Evolutionary conservation across 1,139 yeast species (phyloP).

Genomic region (Yamadazyma atlantica): DNA sequence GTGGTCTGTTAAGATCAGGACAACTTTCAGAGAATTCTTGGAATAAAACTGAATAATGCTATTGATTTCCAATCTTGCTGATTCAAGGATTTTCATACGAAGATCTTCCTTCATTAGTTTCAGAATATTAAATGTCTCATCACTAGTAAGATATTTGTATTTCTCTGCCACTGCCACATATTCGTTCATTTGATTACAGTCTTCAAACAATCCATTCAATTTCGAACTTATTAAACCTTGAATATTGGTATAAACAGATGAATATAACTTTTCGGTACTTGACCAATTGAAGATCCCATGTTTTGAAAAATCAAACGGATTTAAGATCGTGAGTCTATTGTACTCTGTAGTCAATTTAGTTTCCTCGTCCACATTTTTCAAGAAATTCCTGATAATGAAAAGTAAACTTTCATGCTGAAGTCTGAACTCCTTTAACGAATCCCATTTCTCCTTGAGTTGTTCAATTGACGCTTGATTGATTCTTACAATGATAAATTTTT

Average conservation of each 20-base stretch:
- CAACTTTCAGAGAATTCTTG: background rate
- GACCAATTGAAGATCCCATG: slow-evolving; percentile 36
- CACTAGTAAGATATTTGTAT: slow-evolving; percentile 19
- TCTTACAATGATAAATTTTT: slow-evolving; percentile 66
- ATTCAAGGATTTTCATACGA: slow-evolving; percentile 31
- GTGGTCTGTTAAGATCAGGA: background rate
- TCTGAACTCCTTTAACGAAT: slow-evolving; percentile 48
- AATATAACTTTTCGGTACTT: slow-evolving; percentile 30
- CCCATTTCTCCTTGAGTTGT: slow-evolving; percentile 47
- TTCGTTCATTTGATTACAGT: slow-evolving; percentile 30
- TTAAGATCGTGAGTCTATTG: slow-evolving; percentile 15
- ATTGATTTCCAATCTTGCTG: slow-evolving; percentile 31
- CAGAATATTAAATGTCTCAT: slow-evolving; percentile 19
- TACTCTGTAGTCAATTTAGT: slow-evolving; percentile 31
- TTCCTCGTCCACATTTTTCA: slow-evolving; percentile 16
- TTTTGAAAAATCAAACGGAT: slow-evolving; percentile 34
- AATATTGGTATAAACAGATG: slow-evolving; percentile 21
- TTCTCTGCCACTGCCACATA: slow-evolving; percentile 28
- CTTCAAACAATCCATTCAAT: slow-evolving; percentile 26
- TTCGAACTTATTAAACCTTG: slow-evolving; percentile 22
- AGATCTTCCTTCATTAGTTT: slow-evolving; percentile 35
- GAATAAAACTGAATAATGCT: slow-evolving; percentile 11
- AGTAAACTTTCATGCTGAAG: slow-evolving; percentile 54
- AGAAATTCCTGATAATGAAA: slow-evolving; percentile 32
- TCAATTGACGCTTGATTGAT: slow-evolving; percentile 47